A percentile compares a stretch with the other conserved stretches of the same genome.
Conservation (phyloP, 2,329 filamentous ascomycete genomes). For the Penicillium sclerotigenum region DNA sequence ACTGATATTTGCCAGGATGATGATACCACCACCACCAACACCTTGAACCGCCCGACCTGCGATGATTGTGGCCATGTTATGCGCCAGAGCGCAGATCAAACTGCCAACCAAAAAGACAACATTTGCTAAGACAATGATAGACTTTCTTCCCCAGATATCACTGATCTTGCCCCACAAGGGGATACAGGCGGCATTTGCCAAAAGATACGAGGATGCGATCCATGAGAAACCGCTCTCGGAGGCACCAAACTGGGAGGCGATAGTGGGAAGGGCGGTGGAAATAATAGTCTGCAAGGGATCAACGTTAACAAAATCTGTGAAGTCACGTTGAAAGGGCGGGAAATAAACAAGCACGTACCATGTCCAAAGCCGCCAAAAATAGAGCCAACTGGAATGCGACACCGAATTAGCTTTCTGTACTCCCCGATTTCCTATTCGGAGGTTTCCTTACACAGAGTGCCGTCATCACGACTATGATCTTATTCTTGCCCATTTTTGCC, state of each 20-base stretch:
- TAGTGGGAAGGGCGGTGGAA: constrained; percentile 46
- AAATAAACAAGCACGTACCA: constrained; percentile 36
- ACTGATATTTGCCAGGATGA: constrained; percentile 62
- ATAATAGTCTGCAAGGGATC: constrained; percentile 38
- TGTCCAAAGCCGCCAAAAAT: constrained; percentile 60
- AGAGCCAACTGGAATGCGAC: constrained; percentile 48
- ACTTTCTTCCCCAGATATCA: constrained; percentile 66
- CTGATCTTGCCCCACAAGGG: constrained; percentile 62
- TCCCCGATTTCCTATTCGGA: neutral
- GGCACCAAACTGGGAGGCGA: constrained; percentile 43
- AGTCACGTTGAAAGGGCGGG: neutral
- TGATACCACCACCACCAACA: constrained; percentile 60
- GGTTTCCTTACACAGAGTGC: constrained; percentile 38
- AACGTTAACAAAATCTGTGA: constrained; percentile 1
- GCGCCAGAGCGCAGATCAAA: constrained; percentile 57
- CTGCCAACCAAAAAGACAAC: constrained; percentile 61
- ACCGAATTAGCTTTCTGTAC: constrained; percentile 12
- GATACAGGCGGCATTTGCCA: constrained; percentile 49
- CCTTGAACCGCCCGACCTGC: constrained; percentile 62
- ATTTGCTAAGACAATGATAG: constrained; percentile 59
- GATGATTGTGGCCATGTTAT: constrained; percentile 61
- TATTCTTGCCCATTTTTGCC: constrained; percentile 39
- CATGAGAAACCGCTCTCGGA: constrained; percentile 47
- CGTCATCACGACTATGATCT: constrained; percentile 42
- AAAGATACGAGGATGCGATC: constrained; percentile 48